Evolutionary conservation across 176 grass and related monocot genomes (phyloP).

Genomic region (Puccinellia tenuiflora): DNA sequence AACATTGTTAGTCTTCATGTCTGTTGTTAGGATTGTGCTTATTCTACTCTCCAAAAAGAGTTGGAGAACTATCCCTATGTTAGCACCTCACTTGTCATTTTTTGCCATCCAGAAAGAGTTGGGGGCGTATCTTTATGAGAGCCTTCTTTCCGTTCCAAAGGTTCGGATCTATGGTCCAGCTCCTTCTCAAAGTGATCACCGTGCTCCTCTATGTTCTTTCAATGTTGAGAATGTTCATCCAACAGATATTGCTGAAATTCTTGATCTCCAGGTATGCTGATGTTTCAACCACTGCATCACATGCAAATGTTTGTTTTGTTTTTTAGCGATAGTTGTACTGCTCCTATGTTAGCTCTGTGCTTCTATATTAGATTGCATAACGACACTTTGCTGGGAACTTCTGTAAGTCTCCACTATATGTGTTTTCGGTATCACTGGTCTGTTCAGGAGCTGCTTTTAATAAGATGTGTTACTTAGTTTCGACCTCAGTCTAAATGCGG

Average conservation of each 20-base stretch:
- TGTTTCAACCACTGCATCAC: neutral
- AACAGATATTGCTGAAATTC: slow-evolving; percentile 84
- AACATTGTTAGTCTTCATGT: neutral
- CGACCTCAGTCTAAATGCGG: neutral
- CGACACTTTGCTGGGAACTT: neutral
- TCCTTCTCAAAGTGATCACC: slow-evolving; percentile 48
- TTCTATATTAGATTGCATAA: neutral
- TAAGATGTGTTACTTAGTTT: neutral
- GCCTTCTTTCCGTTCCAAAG: slow-evolving; percentile 59
- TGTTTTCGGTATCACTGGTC: neutral
- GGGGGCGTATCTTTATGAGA: slow-evolving; percentile 55
- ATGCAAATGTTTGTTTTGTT: slow-evolving; percentile 7
- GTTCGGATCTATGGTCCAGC: slow-evolving; percentile 67
- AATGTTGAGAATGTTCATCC: slow-evolving; percentile 91
- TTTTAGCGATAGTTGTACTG: neutral
- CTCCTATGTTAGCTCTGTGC: neutral
- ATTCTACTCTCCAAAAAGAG: slow-evolving; percentile 12
- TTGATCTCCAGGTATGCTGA: slow-evolving; percentile 71
- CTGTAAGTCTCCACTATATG: neutral
- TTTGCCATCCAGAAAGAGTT: slow-evolving; percentile 44
- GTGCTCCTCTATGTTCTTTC: slow-evolving; percentile 73
- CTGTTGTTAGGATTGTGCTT: neutral
- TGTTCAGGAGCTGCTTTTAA: neutral
- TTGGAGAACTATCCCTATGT: slow-evolving; percentile 14
- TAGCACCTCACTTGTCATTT: slow-evolving; percentile 27